Conservation (phyloP, 2,329 filamentous ascomycete species). For the Trichophyton simii region DNA sequence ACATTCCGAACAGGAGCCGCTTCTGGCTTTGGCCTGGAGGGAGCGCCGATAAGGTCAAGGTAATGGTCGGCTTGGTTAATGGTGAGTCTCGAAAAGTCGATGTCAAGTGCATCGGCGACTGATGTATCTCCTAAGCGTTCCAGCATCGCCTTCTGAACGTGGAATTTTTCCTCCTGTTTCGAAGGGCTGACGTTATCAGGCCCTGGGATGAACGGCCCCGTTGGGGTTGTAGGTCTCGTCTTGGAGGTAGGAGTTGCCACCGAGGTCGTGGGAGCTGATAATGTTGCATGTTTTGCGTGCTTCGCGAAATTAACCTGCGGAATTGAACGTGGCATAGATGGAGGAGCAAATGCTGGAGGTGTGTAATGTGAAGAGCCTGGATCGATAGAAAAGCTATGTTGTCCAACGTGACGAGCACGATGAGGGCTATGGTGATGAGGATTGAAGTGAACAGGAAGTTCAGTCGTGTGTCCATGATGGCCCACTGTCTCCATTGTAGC, state of each 20-base stretch:
- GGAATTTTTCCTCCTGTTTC: conserved; percentile 14
- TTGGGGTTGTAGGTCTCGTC: not conserved
- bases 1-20: no score
- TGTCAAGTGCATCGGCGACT: not conserved
- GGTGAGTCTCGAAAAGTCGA: not conserved
- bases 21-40: not conserved
- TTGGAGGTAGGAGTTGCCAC: not conserved
- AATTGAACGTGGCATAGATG: not conserved
- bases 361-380: not conserved
- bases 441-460: not conserved
- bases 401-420: not conserved
- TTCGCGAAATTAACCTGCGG: not conserved
- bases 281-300: not conserved
- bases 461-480: not conserved
- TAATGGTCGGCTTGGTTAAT: not conserved
- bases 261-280: not conserved
- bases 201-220: conserved; percentile 8
- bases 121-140: not conserved
- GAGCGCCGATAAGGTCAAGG: not conserved
- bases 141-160: not conserved
- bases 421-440: not conserved
- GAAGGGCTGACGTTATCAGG: conserved; percentile 14
- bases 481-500: conserved; percentile 4
- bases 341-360: not conserved
- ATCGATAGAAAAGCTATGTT: not conserved